Base-by-base conservation (phyloP, 257 asterid species). In the Solanum pennellii region DNA sequence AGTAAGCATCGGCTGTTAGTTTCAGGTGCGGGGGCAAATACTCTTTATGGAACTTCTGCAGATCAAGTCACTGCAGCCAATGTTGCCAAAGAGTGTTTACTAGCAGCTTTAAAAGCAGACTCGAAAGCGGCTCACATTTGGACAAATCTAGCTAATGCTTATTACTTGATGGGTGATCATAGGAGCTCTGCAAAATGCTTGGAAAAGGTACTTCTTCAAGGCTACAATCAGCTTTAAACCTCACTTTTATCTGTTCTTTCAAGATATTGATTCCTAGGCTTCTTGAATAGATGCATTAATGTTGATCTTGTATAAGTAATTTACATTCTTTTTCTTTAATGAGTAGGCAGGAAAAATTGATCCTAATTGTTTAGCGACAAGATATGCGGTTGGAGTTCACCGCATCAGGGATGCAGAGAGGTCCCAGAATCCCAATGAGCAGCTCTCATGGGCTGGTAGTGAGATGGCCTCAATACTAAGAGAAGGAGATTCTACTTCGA, bases 401-500 rank as follows among this genome's bases (percentile, higher is more conserved):
- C 94, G 99, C 87, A 91, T 95, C 88, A 93, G 93, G 91, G 99
- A 97, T 86, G 99, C 99, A 39, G 99, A 97, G 91, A 94, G 98
- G 92, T 93, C 95, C 87, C 99, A 97, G 87, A 97, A 94, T 91
- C 97, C 94, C 52, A 97, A 91, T 89, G 99, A 95, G 72, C 99
- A 95, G 93, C 98, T 97, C 79, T 91, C 96, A 44, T 97, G 98
- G 98, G 99, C 99, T 10, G 98, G 99, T 84, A 96, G 95, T 88
- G 99, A 97, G 91, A 97, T 97, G 98, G 99, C 99, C 83, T 96
- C 99, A 5, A 94, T 97, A 68, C 87, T 95, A 76, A 93, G 98
- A 89, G 99, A 97, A 89, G 99, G 99, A 60, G 99, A 97, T 86
- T 92, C 98, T 66, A 39, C 91, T 47, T 79, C 87, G 88, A 93